A percentile compares a stretch with the other conserved stretches of the same genome.
These are phyloP conservation scores for Cytospora leucostoma DNA, from an alignment of 2,329 filamentous ascomycete genomes.

Conservation along the genomic window DNA sequence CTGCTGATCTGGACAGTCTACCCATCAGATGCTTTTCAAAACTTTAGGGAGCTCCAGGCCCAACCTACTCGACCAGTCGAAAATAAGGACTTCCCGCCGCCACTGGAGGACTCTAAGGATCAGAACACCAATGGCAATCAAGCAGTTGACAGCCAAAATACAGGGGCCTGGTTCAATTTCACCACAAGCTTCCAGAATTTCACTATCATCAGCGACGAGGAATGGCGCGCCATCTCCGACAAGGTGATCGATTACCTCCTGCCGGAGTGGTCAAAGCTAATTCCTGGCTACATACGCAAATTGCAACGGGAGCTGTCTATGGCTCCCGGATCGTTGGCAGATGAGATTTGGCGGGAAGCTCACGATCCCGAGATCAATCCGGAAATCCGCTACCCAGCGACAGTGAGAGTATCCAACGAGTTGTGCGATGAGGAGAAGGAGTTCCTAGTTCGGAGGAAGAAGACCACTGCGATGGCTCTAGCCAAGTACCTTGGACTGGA, in stretches of 20 bases:
- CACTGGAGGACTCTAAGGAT: conserved; percentile 22
- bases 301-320: conserved; percentile 86
- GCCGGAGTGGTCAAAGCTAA: conserved; percentile 76
- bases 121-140: conserved; percentile 29
- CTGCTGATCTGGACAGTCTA: conserved; percentile 44
- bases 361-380: conserved; percentile 82
- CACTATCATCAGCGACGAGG: conserved; percentile 53
- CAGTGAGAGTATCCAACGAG: conserved; percentile 77
- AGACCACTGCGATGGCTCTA: conserved; percentile 69
- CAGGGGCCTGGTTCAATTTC: conserved; percentile 51
- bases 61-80: conserved; percentile 3
- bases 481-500: conserved; percentile 79
- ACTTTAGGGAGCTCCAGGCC: conserved; percentile 20
- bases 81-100: conserved; percentile 17
- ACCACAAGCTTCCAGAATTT: conserved; percentile 53
- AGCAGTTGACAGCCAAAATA: conserved; percentile 28
- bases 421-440: conserved; percentile 81
- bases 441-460: conserved; percentile 70
- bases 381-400: conserved; percentile 80
- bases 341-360: conserved; percentile 92
- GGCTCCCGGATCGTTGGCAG: conserved; percentile 82
- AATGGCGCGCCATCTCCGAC: conserved; percentile 58
- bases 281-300: conserved; percentile 78
- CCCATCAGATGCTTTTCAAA: conserved; percentile 40
- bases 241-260: conserved; percentile 70